A percentile compares a stretch with the other conserved stretches of the same genome.
These are phyloP conservation scores for Aspergillus pseudoviridinutans DNA, from an alignment of 2,329 filamentous ascomycete genomes.

Conservation along the genomic window DNA sequence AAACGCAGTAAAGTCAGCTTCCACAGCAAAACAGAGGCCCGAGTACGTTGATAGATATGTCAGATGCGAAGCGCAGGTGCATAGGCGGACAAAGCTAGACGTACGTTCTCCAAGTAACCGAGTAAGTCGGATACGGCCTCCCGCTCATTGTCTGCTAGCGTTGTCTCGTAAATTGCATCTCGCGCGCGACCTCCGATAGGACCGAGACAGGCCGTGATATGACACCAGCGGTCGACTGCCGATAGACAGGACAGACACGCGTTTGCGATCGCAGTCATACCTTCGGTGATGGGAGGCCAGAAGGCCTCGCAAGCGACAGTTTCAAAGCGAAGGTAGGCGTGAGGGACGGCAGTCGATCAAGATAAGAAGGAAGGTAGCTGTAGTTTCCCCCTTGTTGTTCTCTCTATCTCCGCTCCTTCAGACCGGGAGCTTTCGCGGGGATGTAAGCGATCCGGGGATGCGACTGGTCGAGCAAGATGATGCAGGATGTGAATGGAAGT, in stretches of 20 bases:
- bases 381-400: constrained; percentile 1
- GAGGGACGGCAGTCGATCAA: constrained; percentile 8
- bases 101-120: constrained; percentile 92
- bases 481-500: constrained; percentile 3
- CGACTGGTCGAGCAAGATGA: not conserved
- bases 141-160: constrained; percentile 90
- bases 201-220: constrained; percentile 40
- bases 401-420: not conserved
- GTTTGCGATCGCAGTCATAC: constrained; percentile 38
- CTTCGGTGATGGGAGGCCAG: constrained; percentile 22
- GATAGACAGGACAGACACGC: constrained; percentile 41
- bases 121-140: constrained; percentile 95
- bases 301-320: constrained; percentile 20
- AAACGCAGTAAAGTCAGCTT: constrained; percentile 17
- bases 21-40: not conserved
- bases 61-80: not conserved
- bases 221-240: constrained; percentile 41
- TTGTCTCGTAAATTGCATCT: constrained; percentile 78
- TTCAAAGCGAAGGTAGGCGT: constrained; percentile 12
- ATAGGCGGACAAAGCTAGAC: constrained; percentile 27
- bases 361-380: not conserved
- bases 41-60: constrained; percentile 4
- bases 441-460: constrained; percentile 1
- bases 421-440: not conserved
- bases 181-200: constrained; percentile 63